Conservation (phyloP, 495 filamentous ascomycete species). For the Aspergillus campestris region DNA sequence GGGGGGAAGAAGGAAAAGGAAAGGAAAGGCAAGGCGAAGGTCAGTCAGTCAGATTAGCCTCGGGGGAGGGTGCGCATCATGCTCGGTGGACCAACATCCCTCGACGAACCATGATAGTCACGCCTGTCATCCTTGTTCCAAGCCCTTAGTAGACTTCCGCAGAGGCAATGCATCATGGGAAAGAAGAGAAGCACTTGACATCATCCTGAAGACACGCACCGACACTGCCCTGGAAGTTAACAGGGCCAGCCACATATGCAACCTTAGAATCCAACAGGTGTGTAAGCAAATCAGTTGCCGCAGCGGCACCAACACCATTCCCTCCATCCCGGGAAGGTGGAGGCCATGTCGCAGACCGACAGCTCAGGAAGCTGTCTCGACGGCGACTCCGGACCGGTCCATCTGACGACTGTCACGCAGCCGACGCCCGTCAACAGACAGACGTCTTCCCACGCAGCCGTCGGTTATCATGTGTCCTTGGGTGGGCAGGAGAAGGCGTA, state of each 20-base stretch:
- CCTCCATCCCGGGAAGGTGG: conserved; percentile 1
- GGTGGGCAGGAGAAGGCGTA: background rate
- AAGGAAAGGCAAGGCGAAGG: conserved; percentile 6
- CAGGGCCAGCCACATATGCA: conserved; percentile 14
- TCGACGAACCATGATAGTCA: conserved; percentile 14
- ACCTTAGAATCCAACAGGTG: conserved; percentile 12
- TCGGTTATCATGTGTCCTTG: conserved; percentile 10
- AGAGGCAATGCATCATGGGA: conserved; percentile 14
- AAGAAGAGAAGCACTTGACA: conserved; percentile 17
- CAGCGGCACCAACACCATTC: conserved; percentile 20
- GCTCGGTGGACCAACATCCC: no score
- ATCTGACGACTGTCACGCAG: conserved; percentile 21
- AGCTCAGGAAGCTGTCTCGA: background rate
- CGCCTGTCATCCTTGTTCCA: conserved; percentile 5
- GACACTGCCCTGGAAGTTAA: background rate
- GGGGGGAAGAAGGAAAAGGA: conserved; percentile 6
- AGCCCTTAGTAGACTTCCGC: conserved; percentile 21
- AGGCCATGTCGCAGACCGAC: conserved; percentile 18
- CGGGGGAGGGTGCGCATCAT: no score
- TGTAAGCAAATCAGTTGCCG: conserved; percentile 20
- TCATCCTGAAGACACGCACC: conserved; percentile 16
- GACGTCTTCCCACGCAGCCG: background rate
- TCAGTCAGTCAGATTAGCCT: background rate
- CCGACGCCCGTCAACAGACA: conserved; percentile 6
- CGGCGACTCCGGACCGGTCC: conserved; percentile 8